Evolutionary conservation across 257 asterid species (phyloP).

Genomic region (Echium plantagineum): DNA sequence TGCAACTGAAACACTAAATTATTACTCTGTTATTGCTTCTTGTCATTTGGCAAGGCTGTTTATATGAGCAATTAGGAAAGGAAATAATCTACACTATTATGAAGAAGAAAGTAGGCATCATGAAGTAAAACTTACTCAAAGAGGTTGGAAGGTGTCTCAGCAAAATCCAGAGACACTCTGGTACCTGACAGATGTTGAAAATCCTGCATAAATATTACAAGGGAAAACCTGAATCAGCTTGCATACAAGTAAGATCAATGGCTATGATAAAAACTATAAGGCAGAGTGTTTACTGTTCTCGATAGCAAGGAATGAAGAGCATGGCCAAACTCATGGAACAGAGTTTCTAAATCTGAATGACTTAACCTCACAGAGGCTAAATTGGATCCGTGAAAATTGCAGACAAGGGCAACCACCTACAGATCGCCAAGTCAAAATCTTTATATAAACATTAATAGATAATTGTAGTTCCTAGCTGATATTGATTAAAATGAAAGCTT

Average conservation of each 20-base stretch:
- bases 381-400: conserved; percentile 70
- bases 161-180: conserved; percentile 78
- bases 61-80: neutral
- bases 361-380: conserved; percentile 51
- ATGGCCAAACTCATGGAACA: conserved; percentile 96
- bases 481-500: too few species aligned
- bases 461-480: too few species aligned
- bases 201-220: conserved; percentile 41
- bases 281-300: conserved; percentile 58
- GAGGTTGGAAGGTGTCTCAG: conserved; percentile 94
- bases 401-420: conserved; percentile 94
- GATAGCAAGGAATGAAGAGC: conserved; percentile 98
- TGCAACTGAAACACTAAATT: neutral
- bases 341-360: conserved; percentile 90
- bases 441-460: neutral
- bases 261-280: conserved; percentile 3
- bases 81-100: neutral
- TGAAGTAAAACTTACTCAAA: conserved; percentile 57
- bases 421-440: conserved; percentile 13
- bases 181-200: conserved; percentile 97
- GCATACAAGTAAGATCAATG: conserved; percentile 8
- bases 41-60: neutral
- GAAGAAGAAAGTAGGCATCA: neutral
- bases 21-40: neutral
- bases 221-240: conserved; percentile 5